These are phyloP conservation scores for Fusarium phyllophilum DNA, from an alignment of 2,329 filamentous ascomycete genomes.

Conservation along the genomic window DNA sequence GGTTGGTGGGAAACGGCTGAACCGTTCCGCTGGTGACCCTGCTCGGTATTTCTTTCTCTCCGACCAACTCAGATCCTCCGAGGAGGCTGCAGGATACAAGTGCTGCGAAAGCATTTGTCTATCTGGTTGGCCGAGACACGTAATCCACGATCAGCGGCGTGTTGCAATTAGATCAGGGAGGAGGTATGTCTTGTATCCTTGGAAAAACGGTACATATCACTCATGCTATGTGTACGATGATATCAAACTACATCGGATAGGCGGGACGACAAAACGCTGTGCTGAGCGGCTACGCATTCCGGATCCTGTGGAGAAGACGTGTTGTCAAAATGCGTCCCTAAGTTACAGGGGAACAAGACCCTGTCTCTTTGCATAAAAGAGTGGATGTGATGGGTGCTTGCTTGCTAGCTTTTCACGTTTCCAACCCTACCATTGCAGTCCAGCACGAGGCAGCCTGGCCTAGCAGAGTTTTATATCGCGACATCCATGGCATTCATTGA, in stretches of 20 bases:
- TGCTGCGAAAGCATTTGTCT: not conserved
- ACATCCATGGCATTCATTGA: conserved; percentile 4
- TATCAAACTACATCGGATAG: conserved; percentile 1
- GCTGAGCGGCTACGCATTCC: conserved; percentile 8
- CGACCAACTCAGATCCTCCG: not conserved
- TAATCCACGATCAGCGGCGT: conserved; percentile 16
- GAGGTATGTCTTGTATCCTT: conserved; percentile 4
- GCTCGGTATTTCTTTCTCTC: conserved; percentile 23
- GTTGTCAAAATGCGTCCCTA: not conserved
- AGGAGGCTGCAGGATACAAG: conserved; percentile 5
- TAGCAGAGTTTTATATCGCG: conserved; percentile 18
- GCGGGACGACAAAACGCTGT: conserved; percentile 5
- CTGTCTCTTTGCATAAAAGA: not conserved
- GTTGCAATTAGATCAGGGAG: not conserved
- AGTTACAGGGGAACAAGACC: not conserved
- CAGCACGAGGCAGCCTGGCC: conserved; percentile 1
- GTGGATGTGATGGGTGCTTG: conserved; percentile 7
- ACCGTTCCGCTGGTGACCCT: conserved; percentile 26
- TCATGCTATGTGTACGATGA: conserved; percentile 16
- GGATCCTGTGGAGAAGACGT: not conserved
- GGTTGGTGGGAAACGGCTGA: conserved; percentile 19
- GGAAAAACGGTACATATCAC: conserved; percentile 4
- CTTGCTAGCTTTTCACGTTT: conserved; percentile 1
- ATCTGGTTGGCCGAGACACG: conserved; percentile 19
- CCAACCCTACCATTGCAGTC: not conserved